phyloP scores from a whole-genome alignment of 2,329 filamentous ascomycete genomes.

The Tolypocladium pustulatum region DNA sequence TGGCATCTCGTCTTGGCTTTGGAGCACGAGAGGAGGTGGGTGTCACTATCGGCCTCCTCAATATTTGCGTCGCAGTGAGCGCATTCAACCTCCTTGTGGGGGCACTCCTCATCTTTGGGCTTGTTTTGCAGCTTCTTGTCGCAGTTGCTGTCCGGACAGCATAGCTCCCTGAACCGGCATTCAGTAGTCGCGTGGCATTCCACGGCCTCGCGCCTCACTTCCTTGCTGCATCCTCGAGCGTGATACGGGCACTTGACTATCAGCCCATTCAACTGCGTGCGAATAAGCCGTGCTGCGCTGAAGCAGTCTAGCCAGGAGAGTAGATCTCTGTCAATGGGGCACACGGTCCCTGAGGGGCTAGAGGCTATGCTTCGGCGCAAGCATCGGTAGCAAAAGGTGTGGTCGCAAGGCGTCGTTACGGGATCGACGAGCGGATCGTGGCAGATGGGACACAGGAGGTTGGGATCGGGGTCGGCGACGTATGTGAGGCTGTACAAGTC shows the following conservation, averaged over 20 bases:
- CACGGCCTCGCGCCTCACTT: conserved; percentile 42
- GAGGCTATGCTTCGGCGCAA: conserved; percentile 32
- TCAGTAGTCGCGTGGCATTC: conserved; percentile 45
- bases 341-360: conserved; percentile 30
- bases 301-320: conserved; percentile 27
- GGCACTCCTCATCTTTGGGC: conserved; percentile 39
- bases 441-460: conserved; percentile 45
- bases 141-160: conserved; percentile 45
- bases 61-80: conserved; percentile 40
- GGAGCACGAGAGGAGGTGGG: conserved; percentile 29
- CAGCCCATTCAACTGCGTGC: conserved; percentile 51
- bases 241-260: conserved; percentile 48
- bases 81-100: conserved; percentile 42
- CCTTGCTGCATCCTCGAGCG: conserved; percentile 36
- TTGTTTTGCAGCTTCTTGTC: conserved; percentile 39
- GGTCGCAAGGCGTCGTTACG: conserved; percentile 51
- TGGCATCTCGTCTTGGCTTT: conserved; percentile 38
- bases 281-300: conserved; percentile 35
- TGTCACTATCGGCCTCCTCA: conserved; percentile 30
- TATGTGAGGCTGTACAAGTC: conserved; percentile 36
- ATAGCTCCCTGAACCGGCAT: conserved; percentile 44
- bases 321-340: conserved; percentile 47
- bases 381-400: conserved; percentile 54
- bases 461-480: conserved; percentile 31
- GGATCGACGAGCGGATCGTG: conserved; percentile 50